Base-by-base conservation (phyloP, 1,284 basidiomycete species). In the Ceratobasidium papillatum region DNA sequence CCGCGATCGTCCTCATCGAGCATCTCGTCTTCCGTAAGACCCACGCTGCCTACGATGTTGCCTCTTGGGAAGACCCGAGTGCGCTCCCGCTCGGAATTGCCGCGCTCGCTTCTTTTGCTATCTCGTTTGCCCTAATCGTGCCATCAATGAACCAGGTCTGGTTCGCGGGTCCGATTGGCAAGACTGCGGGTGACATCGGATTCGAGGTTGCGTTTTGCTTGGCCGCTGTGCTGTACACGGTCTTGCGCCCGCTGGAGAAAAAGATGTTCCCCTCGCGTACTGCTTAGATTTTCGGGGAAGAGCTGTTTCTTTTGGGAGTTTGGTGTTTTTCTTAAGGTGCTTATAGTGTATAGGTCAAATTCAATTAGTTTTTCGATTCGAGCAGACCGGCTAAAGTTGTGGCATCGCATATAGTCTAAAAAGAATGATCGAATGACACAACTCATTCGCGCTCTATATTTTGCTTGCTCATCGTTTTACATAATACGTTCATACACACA, bases 101-200 rank as follows among this genome's bases (percentile, higher is more conserved):
- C 7, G 91, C 90, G 17, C 75, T 92, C 9, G 81, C 80, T 0
- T 87, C 91, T 8, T 75, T 68, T 49, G 83, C 82, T 12, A 77
- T 85, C 49, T 85, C 87, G 4, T 88, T 89, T 76, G 87, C 84
- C 1, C 82, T 91, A 14, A 83, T 91, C n/a, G 82, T 93, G 22
- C 90, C 90, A 8, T 86, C 84, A 77, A 92, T 93, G 87, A 81
- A 87, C 73, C 90, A 93, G 80, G 86, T 86, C 7, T 93, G 90
- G 91, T 93, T 88, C 78, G 82, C 84, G 0, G 91, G 91, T 0
- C 91, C 91, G 4, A 88, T 93, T 58, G 91, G 88, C 19, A 79
- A 82, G 75, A 84, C 74, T 12, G 85, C 90, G 14, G 91, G 91
- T 0, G 91, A 93, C 80, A 87, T 93, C 74, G 91, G 91, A 22